phyloP scores from a whole-genome alignment of 495 filamentous ascomycete species.

The Penicillium silybi region DNA sequence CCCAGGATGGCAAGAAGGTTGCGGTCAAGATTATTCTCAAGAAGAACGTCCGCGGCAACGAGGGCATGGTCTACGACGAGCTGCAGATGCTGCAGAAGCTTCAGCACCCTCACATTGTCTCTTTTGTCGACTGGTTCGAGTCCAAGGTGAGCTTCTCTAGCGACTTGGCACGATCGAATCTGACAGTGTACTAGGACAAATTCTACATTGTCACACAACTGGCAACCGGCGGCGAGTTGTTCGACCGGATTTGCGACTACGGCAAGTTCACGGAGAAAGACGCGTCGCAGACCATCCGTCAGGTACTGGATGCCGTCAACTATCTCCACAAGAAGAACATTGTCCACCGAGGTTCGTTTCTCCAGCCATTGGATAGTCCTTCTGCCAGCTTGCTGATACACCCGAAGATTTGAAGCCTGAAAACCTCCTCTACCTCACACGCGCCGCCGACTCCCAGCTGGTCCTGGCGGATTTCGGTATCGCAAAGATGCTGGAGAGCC shows the following conservation, averaged over 20 bases:
- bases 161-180: neutral
- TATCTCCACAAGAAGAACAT: slow-evolving; percentile 95
- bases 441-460: slow-evolving; percentile 69
- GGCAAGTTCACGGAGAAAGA: slow-evolving; percentile 99
- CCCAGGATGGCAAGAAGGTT: slow-evolving; percentile 72
- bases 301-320: slow-evolving; percentile 91
- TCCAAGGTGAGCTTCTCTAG: slow-evolving; percentile 54
- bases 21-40: slow-evolving; percentile 99
- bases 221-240: slow-evolving; percentile 93
- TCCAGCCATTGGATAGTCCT: neutral
- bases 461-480: slow-evolving; percentile 98
- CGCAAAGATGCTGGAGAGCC: slow-evolving; percentile 92
- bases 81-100: slow-evolving; percentile 85
- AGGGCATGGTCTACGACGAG: slow-evolving; percentile 98
- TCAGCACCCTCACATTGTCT: slow-evolving; percentile 93
- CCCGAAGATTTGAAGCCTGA: slow-evolving; percentile 90
- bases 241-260: slow-evolving; percentile 97
- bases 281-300: slow-evolving; percentile 91
- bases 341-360: slow-evolving; percentile 78
- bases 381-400: slow-evolving; percentile 5
- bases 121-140: slow-evolving; percentile 99
- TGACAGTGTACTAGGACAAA: slow-evolving; percentile 68
- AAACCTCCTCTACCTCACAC: slow-evolving; percentile 91
- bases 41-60: slow-evolving; percentile 97
- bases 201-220: slow-evolving; percentile 99